Evolutionary conservation across 495 filamentous ascomycete genomes (phyloP), one percentile per base, ranked within the genome.

Genomic region (Aspergillus hancockii): DNA sequence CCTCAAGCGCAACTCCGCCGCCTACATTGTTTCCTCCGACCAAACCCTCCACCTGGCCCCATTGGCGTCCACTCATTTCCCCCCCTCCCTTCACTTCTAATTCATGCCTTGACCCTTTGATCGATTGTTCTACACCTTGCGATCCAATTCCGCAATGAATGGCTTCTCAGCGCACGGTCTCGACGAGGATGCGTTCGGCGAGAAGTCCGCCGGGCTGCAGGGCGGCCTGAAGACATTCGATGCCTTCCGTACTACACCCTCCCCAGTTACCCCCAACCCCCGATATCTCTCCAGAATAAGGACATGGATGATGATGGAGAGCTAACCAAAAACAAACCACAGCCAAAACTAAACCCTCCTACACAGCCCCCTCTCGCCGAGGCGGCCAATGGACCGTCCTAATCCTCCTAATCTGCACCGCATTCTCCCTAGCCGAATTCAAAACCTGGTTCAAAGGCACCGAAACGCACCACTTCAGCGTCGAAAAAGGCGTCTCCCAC

Each of bases 271-370:
- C n/a, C n/a, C n/a, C n/a, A n/a, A n/a, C n/a, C n/a, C n/a, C 47
- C 10, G 47, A 40, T 32, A 23, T 18, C 14, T 28, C 14, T 36
- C 22, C 6, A 47, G 7, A 28, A 28, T 28, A 28, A 2, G 12
- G 7, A 16, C 38, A 41, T 32, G 19, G 3, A 6, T 23, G 23
- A 2, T 0, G 18, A 47, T 23, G 1, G 23, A 61, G n/a, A 51
- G 10, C n/a, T n/a, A 31, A 22, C 18, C 19, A 41, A 46, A 21
- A 9, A 21, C 63, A 64, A 54, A 59, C 53, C 22, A 41, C 64
- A 97, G 93, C 94, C 47, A 99, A 99, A 85, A 90, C 91, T 57
- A 96, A 96, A 82, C 79, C 90, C n/a, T 89, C 90, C 65, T 99
- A 97, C 75, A 86, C 91, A 38, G 86, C 89, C 30, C 85, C 85